Conservation (phyloP, 257 asterid genomes). For the Marsdenia floribunda region DNA sequence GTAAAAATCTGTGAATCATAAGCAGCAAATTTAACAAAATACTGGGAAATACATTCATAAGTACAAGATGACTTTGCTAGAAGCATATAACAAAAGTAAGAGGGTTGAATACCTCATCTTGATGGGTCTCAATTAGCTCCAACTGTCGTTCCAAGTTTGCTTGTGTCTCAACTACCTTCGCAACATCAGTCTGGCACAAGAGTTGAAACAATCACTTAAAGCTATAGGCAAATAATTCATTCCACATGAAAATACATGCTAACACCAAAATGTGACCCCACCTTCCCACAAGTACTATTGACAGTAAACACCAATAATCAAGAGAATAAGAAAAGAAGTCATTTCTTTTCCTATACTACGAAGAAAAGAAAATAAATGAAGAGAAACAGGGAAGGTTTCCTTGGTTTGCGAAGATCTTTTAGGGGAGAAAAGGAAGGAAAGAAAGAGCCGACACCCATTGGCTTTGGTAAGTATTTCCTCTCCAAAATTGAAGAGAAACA, state of each 20-base stretch:
- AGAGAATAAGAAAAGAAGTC: neutral
- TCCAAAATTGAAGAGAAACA: no score
- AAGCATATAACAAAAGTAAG: neutral
- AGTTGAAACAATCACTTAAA: conserved; percentile 13
- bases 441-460: no score
- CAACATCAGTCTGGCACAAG: conserved; percentile 73
- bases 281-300: neutral
- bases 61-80: conserved; percentile 1
- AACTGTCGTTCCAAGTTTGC: conserved; percentile 76
- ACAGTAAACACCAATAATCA: neutral
- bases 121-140: conserved; percentile 96
- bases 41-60: conserved; percentile 7
- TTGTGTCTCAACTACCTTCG: conserved; percentile 87
- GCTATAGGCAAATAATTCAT: neutral
- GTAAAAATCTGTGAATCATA: neutral
- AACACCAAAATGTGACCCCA: neutral
- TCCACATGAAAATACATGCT: neutral
- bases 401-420: no score
- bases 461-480: no score
- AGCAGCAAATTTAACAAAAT: neutral
- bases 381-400: no score
- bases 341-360: neutral
- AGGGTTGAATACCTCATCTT: conserved; percentile 62
- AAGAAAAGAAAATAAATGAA: neutral
- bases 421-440: no score